phyloP scores from a whole-genome alignment of 305 asterid genomes.

The Withania somnifera region DNA sequence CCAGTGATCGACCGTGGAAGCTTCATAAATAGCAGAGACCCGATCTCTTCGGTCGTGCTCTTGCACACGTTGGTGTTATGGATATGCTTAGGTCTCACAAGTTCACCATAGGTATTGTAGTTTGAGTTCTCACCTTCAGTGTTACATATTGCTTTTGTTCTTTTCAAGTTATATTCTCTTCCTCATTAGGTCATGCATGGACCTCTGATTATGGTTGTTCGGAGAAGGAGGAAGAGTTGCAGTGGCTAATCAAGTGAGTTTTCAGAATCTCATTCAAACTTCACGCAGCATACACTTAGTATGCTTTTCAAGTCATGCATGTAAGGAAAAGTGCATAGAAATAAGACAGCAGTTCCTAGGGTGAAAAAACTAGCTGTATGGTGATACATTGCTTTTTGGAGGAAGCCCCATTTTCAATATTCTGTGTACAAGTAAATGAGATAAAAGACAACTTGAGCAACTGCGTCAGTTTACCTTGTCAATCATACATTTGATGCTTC shows the following conservation, averaged over 20 bases:
- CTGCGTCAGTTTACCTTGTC: background rate
- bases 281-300: background rate
- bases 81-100: slow-evolving; percentile 91
- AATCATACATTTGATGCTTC: background rate
- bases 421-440: background rate
- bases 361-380: background rate
- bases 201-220: slow-evolving; percentile 85
- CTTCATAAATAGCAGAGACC: slow-evolving; percentile 51
- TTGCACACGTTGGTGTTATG: slow-evolving; percentile 96
- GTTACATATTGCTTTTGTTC: background rate
- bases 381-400: background rate
- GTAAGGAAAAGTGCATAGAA: background rate
- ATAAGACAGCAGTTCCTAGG: background rate
- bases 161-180: background rate
- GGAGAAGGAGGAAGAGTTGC: slow-evolving; percentile 74
- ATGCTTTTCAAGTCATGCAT: background rate
- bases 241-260: slow-evolving; percentile 71
- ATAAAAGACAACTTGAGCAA: background rate
- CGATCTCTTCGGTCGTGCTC: slow-evolving; percentile 89
- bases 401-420: background rate
- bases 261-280: background rate
- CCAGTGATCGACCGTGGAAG: background rate
- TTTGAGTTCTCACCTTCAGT: background rate
- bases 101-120: slow-evolving; percentile 59
- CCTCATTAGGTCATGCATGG: slow-evolving; percentile 78